Conservation (phyloP, 306 rosid species). For the Hylodesmum podocarpum region DNA sequence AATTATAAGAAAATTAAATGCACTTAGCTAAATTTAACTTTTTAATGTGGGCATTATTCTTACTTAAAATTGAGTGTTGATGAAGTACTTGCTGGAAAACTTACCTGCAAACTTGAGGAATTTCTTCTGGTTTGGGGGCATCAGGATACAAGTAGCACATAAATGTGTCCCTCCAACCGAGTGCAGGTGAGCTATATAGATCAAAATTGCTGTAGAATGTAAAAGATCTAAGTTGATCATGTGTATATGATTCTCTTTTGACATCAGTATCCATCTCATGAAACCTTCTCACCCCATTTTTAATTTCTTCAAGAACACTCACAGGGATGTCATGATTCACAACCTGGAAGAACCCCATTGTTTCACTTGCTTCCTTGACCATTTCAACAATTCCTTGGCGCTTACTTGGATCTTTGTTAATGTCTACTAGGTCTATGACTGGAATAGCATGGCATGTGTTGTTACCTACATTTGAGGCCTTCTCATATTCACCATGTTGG, state of each 20-base stretch:
- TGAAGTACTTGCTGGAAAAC: too few species aligned
- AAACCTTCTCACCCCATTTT: slow-evolving; percentile 25
- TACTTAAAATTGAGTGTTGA: too few species aligned
- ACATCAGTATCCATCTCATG: slow-evolving; percentile 12
- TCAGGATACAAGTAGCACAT: slow-evolving; percentile 18
- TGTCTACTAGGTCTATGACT: slow-evolving; percentile 18
- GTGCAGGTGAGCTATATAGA: slow-evolving; percentile 36
- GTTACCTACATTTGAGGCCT: not conserved
- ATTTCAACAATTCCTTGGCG: slow-evolving; percentile 8
- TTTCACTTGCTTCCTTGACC: slow-evolving; percentile 30
- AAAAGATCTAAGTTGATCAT: not conserved
- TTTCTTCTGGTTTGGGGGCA: slow-evolving; percentile 18
- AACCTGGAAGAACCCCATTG: slow-evolving; percentile 37
- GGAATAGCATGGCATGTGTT: not conserved
- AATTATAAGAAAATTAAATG: too few species aligned
- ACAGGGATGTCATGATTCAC: slow-evolving; percentile 34
- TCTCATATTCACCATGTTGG: not conserved
- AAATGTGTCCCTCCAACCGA: slow-evolving; percentile 37
- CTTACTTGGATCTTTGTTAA: not conserved
- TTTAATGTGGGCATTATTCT: too few species aligned
- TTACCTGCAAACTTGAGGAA: slow-evolving; percentile 36
- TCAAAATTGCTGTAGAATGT: slow-evolving; percentile 35
- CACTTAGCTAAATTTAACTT: too few species aligned
- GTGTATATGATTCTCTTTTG: slow-evolving; percentile 3
- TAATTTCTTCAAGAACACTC: slow-evolving; percentile 35